Conservation (phyloP, 371 early-diverging fungal species). For the Choanephora cucurbitarum region DNA sequence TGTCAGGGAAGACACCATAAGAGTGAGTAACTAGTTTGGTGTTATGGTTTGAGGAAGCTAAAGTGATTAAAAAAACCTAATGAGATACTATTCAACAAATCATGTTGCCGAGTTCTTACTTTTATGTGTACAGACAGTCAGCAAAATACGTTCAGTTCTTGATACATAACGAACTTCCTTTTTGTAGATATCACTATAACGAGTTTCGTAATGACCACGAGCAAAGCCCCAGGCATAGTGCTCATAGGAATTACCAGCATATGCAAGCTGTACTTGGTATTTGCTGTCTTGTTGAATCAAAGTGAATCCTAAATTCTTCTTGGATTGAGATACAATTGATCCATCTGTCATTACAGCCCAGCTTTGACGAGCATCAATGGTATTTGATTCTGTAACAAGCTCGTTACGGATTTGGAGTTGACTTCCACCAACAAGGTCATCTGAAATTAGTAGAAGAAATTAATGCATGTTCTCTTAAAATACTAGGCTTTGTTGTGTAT, state of each 20-base stretch:
- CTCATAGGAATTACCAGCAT: slow-evolving; percentile 18
- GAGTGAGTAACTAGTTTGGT: slow-evolving; percentile 33
- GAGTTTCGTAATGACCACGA: slow-evolving; percentile 35
- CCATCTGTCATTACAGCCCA: slow-evolving; percentile 49
- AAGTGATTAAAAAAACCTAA: neutral
- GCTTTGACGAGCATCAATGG: slow-evolving; percentile 34
- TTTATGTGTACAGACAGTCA: slow-evolving; percentile 20
- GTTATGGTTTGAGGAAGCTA: slow-evolving; percentile 12
- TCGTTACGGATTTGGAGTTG: slow-evolving; percentile 35
- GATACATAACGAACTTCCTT: slow-evolving; percentile 25
- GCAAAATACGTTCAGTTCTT: slow-evolving; percentile 31
- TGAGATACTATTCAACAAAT: neutral
- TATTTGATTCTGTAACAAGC: slow-evolving; percentile 8
- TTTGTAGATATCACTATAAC: slow-evolving; percentile 35
- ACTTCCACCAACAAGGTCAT: slow-evolving; percentile 33
- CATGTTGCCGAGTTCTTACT: slow-evolving; percentile 1
- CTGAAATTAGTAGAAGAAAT: slow-evolving; percentile 7
- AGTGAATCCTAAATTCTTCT: slow-evolving; percentile 33
- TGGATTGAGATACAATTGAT: slow-evolving; percentile 29
- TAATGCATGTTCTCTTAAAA: too few relatives aligned
- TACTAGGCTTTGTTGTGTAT: neutral
- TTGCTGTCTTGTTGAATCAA: slow-evolving; percentile 20
- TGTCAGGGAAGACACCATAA: slow-evolving; percentile 44
- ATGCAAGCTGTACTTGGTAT: slow-evolving; percentile 31
- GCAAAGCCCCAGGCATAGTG: slow-evolving; percentile 38